These are phyloP conservation scores for Bocquillonia castaneifolia DNA, from an alignment of 441 rosid genomes.

Conservation along the genomic window DNA sequence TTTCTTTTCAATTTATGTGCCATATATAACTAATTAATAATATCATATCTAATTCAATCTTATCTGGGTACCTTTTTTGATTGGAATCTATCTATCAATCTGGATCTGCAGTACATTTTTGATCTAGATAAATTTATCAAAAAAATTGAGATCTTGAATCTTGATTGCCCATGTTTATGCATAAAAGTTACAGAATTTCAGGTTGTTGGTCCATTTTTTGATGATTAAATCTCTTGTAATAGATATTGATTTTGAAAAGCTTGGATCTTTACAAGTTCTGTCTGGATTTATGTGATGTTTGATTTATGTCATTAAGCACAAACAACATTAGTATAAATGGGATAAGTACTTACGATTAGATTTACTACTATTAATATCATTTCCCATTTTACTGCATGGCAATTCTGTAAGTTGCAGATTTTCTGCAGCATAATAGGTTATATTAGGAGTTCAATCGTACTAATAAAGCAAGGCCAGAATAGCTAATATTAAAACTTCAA, in stretches of 20 bases:
- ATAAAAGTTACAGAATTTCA: neutral
- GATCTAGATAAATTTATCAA: neutral
- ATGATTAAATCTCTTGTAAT: neutral
- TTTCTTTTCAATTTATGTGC: neutral
- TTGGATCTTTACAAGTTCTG: neutral
- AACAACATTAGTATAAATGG: neutral
- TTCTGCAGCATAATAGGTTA: neutral
- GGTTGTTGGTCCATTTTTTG: neutral
- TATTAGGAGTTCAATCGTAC: neutral
- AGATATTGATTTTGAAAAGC: neutral
- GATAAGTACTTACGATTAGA: neutral
- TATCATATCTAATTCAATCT: neutral
- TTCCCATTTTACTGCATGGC: neutral
- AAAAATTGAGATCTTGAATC: neutral
- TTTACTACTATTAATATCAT: neutral
- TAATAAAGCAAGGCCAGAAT: neutral
- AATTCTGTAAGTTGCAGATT: neutral
- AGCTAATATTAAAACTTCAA: neutral
- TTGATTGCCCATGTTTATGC: neutral
- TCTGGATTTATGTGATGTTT: neutral
- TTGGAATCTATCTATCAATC: neutral
- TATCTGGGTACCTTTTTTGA: neutral
- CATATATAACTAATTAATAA: neutral
- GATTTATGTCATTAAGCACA: neutral
- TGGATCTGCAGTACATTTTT: conserved; percentile 1